Base-by-base conservation (phyloP, 768 basidiomycete species). In the Pulveroboletus sp. region DNA sequence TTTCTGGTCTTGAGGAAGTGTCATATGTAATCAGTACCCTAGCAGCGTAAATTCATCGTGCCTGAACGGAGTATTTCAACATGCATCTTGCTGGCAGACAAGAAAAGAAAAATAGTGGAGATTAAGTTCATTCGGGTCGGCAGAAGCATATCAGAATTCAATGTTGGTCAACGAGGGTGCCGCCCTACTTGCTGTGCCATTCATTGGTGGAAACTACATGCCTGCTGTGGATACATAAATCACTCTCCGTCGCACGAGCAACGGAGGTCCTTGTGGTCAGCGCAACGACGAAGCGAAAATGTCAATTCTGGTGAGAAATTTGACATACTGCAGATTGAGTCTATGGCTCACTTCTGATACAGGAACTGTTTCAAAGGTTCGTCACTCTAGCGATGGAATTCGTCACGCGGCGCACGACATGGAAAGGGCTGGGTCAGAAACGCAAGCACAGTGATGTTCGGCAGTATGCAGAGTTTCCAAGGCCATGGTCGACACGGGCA, bases 221-320 rank as follows among this genome's bases (percentile, higher is more conserved):
- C 24, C 35, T 50, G 40, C 44, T 54, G 47, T 45, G 43, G 44
- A 62, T 62, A 65, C 62, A 58, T 56, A 65, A 60, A 49, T 55
- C 53, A 46, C 37, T 49, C 52, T 51, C 46, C 24, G 9, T 43
- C 46, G 63, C 43, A 50, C n/a, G 49, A 39, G 45, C 20, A 51
- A 47, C 41, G 29, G 38, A 45, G 29, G 41, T 50, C 58, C 60
- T 60, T 60, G 63, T 67, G 65, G 62, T 50, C 34, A 50, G 47
- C 47, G 34, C 56, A 58, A 56, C 46, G 52, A 48, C 55, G 57
- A 55, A 60, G 49, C 45, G 26, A 60, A 51, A 50, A 65, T 65
- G 64, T 41, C 64, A 26, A 60, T 65, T 53, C 50, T 67, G 63
- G 64, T 65, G 48, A 62, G 64, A 40, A 39, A 29, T 37, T 58